Evolutionary conservation across 306 rosid species (phyloP).

Genomic region (Purshia tridentata): DNA sequence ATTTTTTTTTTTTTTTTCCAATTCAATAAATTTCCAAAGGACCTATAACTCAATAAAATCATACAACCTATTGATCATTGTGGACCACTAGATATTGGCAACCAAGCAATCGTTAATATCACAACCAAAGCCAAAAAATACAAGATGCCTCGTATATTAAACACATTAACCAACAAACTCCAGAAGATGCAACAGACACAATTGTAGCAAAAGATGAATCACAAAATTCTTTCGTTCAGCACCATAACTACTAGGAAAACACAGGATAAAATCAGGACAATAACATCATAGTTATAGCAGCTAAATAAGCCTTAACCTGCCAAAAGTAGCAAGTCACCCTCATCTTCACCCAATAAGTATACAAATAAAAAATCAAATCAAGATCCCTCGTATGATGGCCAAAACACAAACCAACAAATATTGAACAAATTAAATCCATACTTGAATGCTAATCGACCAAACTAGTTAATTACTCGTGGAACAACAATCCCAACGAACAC

Average conservation of each 20-base stretch:
- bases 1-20: not conserved
- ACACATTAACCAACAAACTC: not conserved
- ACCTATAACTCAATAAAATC: not conserved
- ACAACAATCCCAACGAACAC: not conserved
- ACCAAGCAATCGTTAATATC: not conserved
- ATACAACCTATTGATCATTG: not conserved
- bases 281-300: conserved; percentile 7
- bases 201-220: not conserved
- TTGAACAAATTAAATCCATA: not conserved
- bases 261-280: not conserved
- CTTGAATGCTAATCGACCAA: not conserved
- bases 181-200: not conserved
- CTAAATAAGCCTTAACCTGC: not conserved
- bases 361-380: not conserved
- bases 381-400: not conserved
- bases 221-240: not conserved
- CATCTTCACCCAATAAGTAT: not conserved
- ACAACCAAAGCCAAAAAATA: not conserved
- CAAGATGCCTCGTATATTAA: not conserved
- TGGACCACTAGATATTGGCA: not conserved
- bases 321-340: not conserved
- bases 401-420: not conserved
- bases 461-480: not conserved
- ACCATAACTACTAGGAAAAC: not conserved
- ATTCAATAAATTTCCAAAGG: not conserved